These are phyloP conservation scores for Zancudomyces culisetae DNA, from an alignment of 371 early-diverging fungal species.

Conservation along the genomic window DNA sequence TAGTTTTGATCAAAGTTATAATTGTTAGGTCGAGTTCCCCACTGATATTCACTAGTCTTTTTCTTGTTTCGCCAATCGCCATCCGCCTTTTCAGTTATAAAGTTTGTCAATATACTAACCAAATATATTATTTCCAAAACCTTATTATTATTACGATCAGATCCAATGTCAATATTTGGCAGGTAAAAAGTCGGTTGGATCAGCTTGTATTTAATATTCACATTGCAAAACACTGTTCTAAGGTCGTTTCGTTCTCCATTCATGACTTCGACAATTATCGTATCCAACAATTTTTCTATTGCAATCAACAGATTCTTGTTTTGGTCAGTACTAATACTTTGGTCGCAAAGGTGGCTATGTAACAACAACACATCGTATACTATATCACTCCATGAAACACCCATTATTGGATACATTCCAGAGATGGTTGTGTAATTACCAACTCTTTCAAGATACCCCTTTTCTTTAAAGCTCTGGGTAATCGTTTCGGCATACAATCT, in stretches of 20 bases:
- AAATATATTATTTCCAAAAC: not conserved
- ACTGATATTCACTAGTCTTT: too few relatives aligned
- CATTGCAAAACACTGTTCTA: not conserved
- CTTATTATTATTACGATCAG: not conserved
- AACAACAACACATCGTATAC: slow-evolving; percentile 17
- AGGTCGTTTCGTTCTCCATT: not conserved
- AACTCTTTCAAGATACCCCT: not conserved
- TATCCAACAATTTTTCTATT: not conserved
- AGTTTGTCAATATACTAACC: not conserved
- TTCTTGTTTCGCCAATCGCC: too few relatives aligned
- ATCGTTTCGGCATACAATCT: slow-evolving; percentile 15
- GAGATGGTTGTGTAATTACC: not conserved
- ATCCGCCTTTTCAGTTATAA: not conserved
- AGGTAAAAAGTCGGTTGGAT: not conserved
- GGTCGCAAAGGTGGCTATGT: slow-evolving; percentile 5
- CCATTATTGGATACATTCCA: not conserved
- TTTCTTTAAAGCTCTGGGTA: not conserved
- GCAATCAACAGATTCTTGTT: not conserved
- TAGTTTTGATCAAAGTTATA: too few relatives aligned
- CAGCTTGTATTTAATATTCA: not conserved
- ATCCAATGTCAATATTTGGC: not conserved
- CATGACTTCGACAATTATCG: not conserved
- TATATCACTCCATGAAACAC: slow-evolving; percentile 11
- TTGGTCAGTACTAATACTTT: not conserved
- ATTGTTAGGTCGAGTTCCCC: too few relatives aligned